Conservation (phyloP, 2,329 filamentous ascomycete species). For the Metarhizium rileyi region DNA sequence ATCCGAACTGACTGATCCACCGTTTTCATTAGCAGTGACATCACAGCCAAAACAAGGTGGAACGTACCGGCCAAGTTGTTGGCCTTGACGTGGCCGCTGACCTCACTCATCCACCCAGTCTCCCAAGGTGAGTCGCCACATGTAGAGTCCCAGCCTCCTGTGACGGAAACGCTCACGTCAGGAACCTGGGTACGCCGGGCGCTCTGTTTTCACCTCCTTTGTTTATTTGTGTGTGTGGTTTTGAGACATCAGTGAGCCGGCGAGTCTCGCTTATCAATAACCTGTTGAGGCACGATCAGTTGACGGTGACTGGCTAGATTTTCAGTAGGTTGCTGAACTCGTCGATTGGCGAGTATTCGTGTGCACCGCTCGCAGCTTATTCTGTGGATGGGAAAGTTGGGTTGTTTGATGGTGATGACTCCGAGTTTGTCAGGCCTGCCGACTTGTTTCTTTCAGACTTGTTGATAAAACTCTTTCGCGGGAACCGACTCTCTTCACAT, state of each 20-base stretch:
- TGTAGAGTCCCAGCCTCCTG: neutral
- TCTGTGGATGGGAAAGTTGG: too few relatives aligned
- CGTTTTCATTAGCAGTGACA: slow-evolving; percentile 3
- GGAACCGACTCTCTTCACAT: neutral
- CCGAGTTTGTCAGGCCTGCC: neutral
- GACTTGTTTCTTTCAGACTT: neutral
- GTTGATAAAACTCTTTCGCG: neutral
- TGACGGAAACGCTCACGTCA: too few relatives aligned
- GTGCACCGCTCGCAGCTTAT: too few relatives aligned
- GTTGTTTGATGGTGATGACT: too few relatives aligned
- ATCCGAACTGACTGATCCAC: neutral
- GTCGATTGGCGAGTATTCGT: too few relatives aligned
- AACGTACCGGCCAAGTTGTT: neutral
- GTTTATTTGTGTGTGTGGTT: too few relatives aligned
- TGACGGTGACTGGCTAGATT: neutral
- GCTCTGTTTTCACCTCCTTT: too few relatives aligned
- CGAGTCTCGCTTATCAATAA: neutral
- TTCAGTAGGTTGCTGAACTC: neutral
- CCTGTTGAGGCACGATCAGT: neutral
- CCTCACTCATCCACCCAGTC: slow-evolving; percentile 2
- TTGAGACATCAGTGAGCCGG: neutral
- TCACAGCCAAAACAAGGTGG: neutral
- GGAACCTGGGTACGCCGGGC: too few relatives aligned
- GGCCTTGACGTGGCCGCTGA: neutral
- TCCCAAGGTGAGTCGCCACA: neutral